Conservation (phyloP, 257 asterid genomes). For the Cruciata laevipes region DNA sequence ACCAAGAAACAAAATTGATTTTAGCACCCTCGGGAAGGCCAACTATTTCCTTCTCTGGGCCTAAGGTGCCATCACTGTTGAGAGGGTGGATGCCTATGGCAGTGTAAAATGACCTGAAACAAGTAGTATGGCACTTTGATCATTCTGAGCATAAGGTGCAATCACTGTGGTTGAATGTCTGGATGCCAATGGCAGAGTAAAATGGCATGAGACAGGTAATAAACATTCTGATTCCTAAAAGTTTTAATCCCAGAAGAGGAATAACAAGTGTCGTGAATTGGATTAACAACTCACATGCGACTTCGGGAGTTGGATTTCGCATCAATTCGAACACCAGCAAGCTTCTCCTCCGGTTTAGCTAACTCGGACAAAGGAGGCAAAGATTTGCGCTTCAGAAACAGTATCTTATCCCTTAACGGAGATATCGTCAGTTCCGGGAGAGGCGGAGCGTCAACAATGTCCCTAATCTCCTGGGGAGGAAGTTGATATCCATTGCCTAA, state of each 20-base stretch:
- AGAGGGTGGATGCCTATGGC: conserved; percentile 70
- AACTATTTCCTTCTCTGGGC: conserved; percentile 69
- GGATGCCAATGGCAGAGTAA: no score
- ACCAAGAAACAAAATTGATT: conserved; percentile 82
- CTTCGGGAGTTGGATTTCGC: conserved; percentile 79
- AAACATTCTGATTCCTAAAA: no score
- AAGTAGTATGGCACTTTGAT: conserved; percentile 5
- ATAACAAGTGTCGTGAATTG: no score
- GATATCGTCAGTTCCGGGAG: conserved; percentile 84
- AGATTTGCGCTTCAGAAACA: conserved; percentile 83
- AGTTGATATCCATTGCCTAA: conserved; percentile 62
- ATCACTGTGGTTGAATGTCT: no score
- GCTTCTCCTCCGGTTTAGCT: conserved; percentile 95
- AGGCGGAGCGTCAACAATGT: conserved; percentile 98
- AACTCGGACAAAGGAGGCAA: conserved; percentile 78
- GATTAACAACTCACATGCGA: conserved; percentile 67
- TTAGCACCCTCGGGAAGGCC: conserved; percentile 85
- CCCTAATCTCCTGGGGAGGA: conserved; percentile 88
- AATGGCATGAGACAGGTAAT: no score
- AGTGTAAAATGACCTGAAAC: conserved; percentile 85
- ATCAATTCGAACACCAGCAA: conserved; percentile 93
- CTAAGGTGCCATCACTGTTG: conserved; percentile 66
- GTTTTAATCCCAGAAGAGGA: no score
- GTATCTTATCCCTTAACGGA: conserved; percentile 81
- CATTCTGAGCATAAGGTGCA: not conserved